Conservation (phyloP, 2,329 filamentous ascomycete species). For the Tolypocladium nubicola region DNA sequence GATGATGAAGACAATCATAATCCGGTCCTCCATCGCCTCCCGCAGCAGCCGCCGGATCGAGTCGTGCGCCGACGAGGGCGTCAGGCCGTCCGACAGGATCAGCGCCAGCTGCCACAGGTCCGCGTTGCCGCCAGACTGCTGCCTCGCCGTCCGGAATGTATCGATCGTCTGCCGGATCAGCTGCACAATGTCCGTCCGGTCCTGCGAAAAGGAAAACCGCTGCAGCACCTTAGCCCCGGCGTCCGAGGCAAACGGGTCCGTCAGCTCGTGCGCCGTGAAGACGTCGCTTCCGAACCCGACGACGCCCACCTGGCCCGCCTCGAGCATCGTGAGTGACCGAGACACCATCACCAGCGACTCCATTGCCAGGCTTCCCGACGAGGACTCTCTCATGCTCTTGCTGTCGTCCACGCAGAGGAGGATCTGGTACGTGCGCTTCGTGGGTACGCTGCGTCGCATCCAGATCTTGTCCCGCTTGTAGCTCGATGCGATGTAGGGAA, state of each 20-base stretch:
- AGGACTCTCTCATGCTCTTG: constrained; percentile 79
- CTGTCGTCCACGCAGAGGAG: constrained; percentile 95
- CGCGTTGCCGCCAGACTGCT: constrained; percentile 40
- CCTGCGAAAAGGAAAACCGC: constrained; percentile 76
- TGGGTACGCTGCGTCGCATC: constrained; percentile 89
- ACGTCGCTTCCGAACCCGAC: constrained; percentile 80
- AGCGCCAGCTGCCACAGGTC: constrained; percentile 95
- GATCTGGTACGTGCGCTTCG: constrained; percentile 92
- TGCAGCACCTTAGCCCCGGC: constrained; percentile 77
- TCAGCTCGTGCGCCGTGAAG: constrained; percentile 77
- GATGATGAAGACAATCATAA: constrained; percentile 98
- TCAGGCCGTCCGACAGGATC: constrained; percentile 88
- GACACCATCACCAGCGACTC: constrained; percentile 90
- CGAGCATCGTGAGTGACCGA: constrained; percentile 79
- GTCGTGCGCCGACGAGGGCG: constrained; percentile 71
- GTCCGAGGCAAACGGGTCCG: constrained; percentile 63
- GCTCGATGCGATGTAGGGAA: constrained; percentile 94
- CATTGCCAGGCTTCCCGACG: constrained; percentile 71
- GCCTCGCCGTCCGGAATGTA: constrained; percentile 68
- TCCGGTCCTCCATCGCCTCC: constrained; percentile 81
- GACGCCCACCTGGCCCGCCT: constrained; percentile 87
- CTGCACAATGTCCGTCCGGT: constrained; percentile 73
- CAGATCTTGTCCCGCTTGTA: constrained; percentile 99
- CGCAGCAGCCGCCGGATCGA: constrained; percentile 72
- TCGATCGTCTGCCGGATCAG: constrained; percentile 70